Evolutionary conservation across 2,329 filamentous ascomycete genomes (phyloP), one percentile per base, ranked within the genome.

Genomic region (Penicillium aurantiogriseum): DNA sequence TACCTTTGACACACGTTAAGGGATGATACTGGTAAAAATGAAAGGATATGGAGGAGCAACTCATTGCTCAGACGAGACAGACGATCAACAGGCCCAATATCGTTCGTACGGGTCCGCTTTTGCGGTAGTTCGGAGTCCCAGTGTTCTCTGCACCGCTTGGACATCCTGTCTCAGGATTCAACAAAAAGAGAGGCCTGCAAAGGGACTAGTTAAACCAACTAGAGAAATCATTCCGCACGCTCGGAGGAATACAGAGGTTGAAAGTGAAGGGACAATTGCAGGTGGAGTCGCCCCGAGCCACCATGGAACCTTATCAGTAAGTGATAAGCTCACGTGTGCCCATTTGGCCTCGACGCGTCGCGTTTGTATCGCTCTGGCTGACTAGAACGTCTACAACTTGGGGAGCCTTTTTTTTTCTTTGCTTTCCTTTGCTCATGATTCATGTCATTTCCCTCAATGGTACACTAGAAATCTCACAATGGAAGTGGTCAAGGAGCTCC

Each of bases 41-140:
- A 89, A 36, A 97, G 80, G 59, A 97, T 89, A 65, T 92, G 89
- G 55, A 97, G 78, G 33, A 96, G 82, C 35, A 97, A 81, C 74
- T 99, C 94, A 73, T 96, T 90, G 61, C 92, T 96, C 51, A 97
- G 81, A 9, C 75, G 77, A 7, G 90, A 90, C 17, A 97, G 74
- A 47, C 81, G 80, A 74, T 96, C 89, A 56, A 71, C 63, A 44
- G 57, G 46, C 39, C 56, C 53, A 23, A 42, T 43, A 67, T 53
- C 54, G 45, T 33, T 36, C 10, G 69, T 69, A 31, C 77, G 72
- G 52, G 67, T 65, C 57, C 80, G 75, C 71, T 87, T 87, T 11
- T 73, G 62, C 23, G 65, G 72, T 23, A 51, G 43, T 40, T 59
- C 56, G 13, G 47, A 38, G 5, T 53, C 53, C 8, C 54, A 56